Evolutionary conservation across 139 green algal genomes (phyloP), one percentile per base, ranked within the genome.

Genomic region (Asterochloris erici): DNA sequence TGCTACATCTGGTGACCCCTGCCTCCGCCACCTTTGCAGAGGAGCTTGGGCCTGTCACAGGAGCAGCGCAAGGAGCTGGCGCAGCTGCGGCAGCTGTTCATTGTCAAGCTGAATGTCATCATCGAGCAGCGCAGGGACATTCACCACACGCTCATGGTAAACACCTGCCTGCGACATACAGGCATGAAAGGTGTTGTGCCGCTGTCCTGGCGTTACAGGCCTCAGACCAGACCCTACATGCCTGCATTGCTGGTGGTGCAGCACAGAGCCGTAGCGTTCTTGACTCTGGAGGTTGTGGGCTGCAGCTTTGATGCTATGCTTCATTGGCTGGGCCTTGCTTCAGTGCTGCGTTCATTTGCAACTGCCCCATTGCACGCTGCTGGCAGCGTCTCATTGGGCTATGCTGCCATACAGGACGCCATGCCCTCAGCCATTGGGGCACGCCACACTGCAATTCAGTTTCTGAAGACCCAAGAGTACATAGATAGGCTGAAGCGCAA

Each of bases 31-130:
- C n/a, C 74, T 0, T 11, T 82, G 74, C 74, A 84, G 47, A 85
- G 86, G 62, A 82, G 81, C 60, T 81, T 89, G 17, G 23, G 63
- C 54, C 78, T 89, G 62, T 68, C 27, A n/a, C 28, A 62, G 14
- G 68, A 84, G 29, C 86, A 89, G 84, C 64, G 84, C n/a, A n/a
- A n/a, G 29, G 76, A 86, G 68, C 78, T 89, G 26, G 23, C 70
- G n/a, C 81, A 86, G 78, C 81, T 89, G 84, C 86, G 86, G 28
- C 54, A 61, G 23, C 73, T 89, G 0, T 88, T 89, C 78, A 79
- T 88, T 21, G 63, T 75, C 61, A 84, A 86, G 81, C 77, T 89
- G 73, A 68, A 14, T 24, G 47, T 28, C 68, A 86, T 89, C 21
- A 81, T 76, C 12, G 81, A 68, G 9, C 77, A 84, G 73, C 81